These are phyloP conservation scores for Diaporthe capsici DNA, from an alignment of 2,329 filamentous ascomycete genomes.

Conservation along the genomic window DNA sequence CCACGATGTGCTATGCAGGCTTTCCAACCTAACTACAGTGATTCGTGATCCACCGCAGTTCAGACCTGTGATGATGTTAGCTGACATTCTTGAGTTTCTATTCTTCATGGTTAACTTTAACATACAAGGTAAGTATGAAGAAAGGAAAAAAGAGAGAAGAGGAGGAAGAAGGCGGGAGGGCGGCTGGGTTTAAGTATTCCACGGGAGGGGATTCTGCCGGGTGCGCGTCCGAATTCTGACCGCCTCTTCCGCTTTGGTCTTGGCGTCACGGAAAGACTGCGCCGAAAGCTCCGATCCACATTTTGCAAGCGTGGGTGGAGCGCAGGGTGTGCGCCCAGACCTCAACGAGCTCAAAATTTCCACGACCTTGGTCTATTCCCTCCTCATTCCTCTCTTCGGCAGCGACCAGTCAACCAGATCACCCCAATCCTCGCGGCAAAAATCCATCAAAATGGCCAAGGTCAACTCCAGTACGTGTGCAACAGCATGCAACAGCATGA, in stretches of 20 bases:
- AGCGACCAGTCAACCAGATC: constrained; percentile 38
- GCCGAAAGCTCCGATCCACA: constrained; percentile 42
- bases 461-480: constrained; percentile 64
- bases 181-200: constrained; percentile 28
- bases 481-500: constrained; percentile 2
- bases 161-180: constrained; percentile 40
- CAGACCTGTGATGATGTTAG: constrained; percentile 21
- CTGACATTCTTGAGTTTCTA: too few relatives aligned
- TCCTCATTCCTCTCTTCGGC: constrained; percentile 34
- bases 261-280: constrained; percentile 30
- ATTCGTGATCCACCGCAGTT: constrained; percentile 58
- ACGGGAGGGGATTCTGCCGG: neutral
- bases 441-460: constrained; percentile 76
- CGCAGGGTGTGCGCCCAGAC: neutral
- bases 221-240: neutral
- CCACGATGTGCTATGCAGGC: constrained; percentile 69
- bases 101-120: too few relatives aligned
- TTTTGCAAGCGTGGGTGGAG: constrained; percentile 12
- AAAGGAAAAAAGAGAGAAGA: constrained; percentile 47
- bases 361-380: neutral
- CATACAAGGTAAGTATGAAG: constrained; percentile 41
- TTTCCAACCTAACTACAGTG: constrained; percentile 56
- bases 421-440: constrained; percentile 43
- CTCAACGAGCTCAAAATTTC: constrained; percentile 12
- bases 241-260: constrained; percentile 18